A percentile compares a stretch with the other conserved stretches of the same genome.
These are phyloP conservation scores for Tillandsia leiboldiana DNA, from an alignment of 176 grass and related monocot species.

Conservation along the genomic window DNA sequence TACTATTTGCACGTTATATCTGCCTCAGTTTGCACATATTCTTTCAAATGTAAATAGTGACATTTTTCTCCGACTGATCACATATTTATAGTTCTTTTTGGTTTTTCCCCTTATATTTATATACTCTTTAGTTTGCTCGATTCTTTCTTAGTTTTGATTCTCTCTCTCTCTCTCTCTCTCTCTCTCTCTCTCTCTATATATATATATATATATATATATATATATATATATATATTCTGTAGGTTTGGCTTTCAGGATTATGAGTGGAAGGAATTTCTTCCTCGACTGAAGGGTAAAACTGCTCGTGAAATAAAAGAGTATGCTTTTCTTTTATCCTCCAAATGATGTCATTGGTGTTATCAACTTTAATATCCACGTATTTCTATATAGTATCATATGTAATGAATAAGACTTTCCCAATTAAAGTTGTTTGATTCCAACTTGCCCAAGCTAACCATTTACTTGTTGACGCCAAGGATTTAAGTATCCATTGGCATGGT, in stretches of 20 bases:
- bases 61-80: too few species aligned
- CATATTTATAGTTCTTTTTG: background rate
- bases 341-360: background rate
- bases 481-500: too few species aligned
- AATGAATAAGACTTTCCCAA: too few species aligned
- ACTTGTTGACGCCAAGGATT: too few species aligned
- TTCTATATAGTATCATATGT: background rate
- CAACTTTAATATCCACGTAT: constrained; percentile 1
- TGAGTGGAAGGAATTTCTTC: constrained; percentile 88
- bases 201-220: too few species aligned
- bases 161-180: background rate
- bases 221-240: constrained; percentile 6
- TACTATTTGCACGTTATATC: too few species aligned
- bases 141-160: constrained; percentile 5
- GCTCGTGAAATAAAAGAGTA: constrained; percentile 81
- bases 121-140: background rate
- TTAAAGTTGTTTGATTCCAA: too few species aligned
- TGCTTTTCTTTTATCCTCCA: constrained; percentile 8
- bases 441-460: background rate
- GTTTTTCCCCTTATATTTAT: background rate
- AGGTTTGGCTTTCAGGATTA: constrained; percentile 99
- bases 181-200: background rate
- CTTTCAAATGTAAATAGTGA: too few species aligned
- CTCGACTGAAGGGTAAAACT: constrained; percentile 88
- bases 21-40: too few species aligned